Base-by-base conservation (phyloP, 2,329 filamentous ascomycete genomes). In the Furcasterigmium sp. region DNA sequence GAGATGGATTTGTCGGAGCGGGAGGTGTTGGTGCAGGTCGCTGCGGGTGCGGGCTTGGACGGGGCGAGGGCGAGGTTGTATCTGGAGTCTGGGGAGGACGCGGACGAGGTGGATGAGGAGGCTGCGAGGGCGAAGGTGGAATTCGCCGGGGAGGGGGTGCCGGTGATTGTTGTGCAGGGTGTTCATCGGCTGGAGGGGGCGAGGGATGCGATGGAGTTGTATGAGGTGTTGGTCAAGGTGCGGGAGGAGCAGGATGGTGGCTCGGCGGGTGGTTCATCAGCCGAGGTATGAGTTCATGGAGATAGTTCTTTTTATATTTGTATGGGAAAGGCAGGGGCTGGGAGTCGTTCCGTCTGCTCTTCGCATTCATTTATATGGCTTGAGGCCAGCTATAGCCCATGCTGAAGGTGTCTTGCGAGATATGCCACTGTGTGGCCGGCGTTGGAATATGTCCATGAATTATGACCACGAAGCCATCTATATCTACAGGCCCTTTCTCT, bases 1-100 rank as follows among this genome's bases (percentile, higher is more conserved):
- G 56, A 58, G 29, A 52, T 32, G 41, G 62, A 65, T 45, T 59
- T 61, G 32, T 50, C 60, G 3, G 49, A 46, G 1, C 41, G 43
- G 5, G 52, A 49, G 3, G 52, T 54, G 11, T 42, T 63, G 15
- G 35, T 37, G 1, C 43, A 51, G 15, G 45, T 56, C 11, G 59
- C 56, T 11, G 39, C 43, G 5, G 39, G 37, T 8, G 50, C 48
- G 20, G 55, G 53, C 2, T 6, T 63, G 10, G 36, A 43, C 14
- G 42, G 10, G 36, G 42, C 14, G 42, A 35, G 8, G 46, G 15
- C 2, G 52, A 54, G 23, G 39, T 51, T 5, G 35, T 49, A 42
- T 23, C 25, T 53, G 15, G 13, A 37, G 9, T 45, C 49, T 10
- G 51, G 44, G 4, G 11, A 34, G 18, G 40, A 37, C 1, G 23